A percentile compares a stretch with the other conserved stretches of the same genome.
Evolutionary conservation across 208 protist genomes (phyloP).

Genomic region (Wallacemonas sp.): DNA sequence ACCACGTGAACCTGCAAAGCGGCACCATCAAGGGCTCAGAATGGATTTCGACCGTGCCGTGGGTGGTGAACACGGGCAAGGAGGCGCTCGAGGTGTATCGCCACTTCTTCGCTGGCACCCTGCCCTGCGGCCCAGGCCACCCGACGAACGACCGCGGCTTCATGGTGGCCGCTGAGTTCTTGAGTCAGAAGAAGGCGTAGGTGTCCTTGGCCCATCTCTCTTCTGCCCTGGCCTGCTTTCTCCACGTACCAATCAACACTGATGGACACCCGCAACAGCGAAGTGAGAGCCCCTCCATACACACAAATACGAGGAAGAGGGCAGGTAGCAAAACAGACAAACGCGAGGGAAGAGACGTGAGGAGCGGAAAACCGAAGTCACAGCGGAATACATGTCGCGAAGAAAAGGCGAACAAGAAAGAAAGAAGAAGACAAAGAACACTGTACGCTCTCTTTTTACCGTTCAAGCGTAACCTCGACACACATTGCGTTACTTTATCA

Average conservation of each 20-base stretch:
- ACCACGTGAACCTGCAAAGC: conserved; percentile 65
- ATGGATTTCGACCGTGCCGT: conserved; percentile 92
- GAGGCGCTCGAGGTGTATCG: conserved; percentile 89
- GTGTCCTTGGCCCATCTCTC: no score
- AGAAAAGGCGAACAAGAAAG: no score
- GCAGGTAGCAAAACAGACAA: background rate
- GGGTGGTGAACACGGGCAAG: conserved; percentile 78
- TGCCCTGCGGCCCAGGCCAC: conserved; percentile 71
- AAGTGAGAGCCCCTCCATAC: no score
- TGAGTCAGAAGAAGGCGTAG: conserved; percentile 33
- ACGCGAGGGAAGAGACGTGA: no score
- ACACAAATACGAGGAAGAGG: background rate
- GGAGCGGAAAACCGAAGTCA: no score
- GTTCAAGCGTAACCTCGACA: no score
- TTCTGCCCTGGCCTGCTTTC: no score
- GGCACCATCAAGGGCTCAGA: conserved; percentile 92
- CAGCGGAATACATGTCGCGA: no score
- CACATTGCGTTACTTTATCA: background rate
- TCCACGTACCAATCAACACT: no score
- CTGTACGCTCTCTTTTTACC: no score
- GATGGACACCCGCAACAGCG: no score
- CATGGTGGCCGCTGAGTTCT: conserved; percentile 80
- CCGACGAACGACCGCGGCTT: conserved; percentile 83
- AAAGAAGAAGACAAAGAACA: conserved; percentile 3
- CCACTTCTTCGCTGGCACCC: conserved; percentile 77